A percentile compares a stretch with the other conserved stretches of the same genome.
Evolutionary conservation across 1,284 basidiomycete genomes (phyloP).

Genomic region (Papiliotrema fonsecae): DNA sequence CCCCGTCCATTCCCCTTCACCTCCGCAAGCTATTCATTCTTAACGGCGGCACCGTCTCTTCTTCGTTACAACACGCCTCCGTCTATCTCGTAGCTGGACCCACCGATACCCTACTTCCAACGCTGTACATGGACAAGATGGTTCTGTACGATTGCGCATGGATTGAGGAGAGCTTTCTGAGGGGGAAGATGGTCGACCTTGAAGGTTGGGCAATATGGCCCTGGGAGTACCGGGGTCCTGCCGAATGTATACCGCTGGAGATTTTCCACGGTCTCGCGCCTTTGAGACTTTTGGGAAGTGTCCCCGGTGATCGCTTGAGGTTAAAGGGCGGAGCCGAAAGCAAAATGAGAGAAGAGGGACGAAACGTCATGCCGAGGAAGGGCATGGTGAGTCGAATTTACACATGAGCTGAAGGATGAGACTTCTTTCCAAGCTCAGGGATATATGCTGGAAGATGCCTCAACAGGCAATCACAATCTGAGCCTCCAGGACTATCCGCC

Average conservation of each 20-base stretch:
- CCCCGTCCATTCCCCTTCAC: background rate
- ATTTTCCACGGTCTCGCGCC: background rate
- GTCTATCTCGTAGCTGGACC: background rate
- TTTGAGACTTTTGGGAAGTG: no score
- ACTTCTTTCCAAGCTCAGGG: no score
- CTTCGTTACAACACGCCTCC: background rate
- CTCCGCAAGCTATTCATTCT: background rate
- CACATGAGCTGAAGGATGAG: no score
- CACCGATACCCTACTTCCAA: background rate
- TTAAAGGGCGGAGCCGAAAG: no score
- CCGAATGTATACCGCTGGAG: background rate
- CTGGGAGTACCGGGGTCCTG: background rate
- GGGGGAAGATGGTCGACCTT: background rate
- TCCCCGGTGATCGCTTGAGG: no score
- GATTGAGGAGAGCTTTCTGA: background rate
- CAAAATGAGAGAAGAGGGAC: no score
- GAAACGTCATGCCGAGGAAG: no score
- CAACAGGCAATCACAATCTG: no score
- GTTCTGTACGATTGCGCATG: background rate
- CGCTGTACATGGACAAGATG: background rate
- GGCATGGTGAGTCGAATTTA: no score
- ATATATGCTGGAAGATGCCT: no score
- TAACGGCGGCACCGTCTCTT: background rate
- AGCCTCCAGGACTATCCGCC: no score
- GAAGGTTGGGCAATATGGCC: background rate